These are phyloP conservation scores for Populus alba DNA, from an alignment of 345 rosid genomes.

Conservation along the genomic window DNA sequence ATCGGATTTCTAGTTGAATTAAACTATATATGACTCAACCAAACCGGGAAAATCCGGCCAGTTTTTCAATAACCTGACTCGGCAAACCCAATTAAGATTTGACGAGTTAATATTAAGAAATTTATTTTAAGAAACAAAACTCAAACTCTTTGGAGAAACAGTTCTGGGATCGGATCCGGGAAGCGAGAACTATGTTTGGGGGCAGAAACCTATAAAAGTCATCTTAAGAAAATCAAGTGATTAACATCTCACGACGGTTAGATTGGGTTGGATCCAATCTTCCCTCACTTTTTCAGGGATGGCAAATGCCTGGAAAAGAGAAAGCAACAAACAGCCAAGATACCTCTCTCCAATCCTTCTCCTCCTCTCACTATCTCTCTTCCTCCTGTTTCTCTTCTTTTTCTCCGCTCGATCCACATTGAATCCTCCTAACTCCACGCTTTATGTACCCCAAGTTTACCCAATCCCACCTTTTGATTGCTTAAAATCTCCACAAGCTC, in stretches of 20 bases:
- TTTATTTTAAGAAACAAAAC: no score
- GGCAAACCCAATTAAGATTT: no score
- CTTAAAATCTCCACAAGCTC: constrained; percentile 64
- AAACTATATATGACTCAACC: no score
- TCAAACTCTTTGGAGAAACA: no score
- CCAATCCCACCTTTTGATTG: constrained; percentile 64
- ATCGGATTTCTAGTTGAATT: no score
- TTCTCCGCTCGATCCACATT: constrained; percentile 16
- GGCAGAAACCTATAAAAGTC: no score
- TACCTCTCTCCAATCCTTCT: constrained; percentile 49
- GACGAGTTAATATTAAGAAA: no score
- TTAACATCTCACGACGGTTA: not conserved
- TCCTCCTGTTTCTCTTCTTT: constrained; percentile 45
- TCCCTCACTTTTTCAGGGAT: not conserved
- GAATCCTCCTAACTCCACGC: constrained; percentile 10
- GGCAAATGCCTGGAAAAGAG: constrained; percentile 30
- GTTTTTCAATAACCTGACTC: no score
- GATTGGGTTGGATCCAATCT: not conserved
- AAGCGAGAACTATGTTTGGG: no score
- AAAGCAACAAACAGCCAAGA: constrained; percentile 38
- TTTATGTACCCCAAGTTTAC: constrained; percentile 18
- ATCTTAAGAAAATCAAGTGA: no score
- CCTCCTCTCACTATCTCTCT: constrained; percentile 41
- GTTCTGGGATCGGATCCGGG: no score
- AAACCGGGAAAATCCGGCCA: no score